Percentiles rank a stretch among this genome's conserved stretches.
phyloP scores from a whole-genome alignment of 2,329 filamentous ascomycete genomes.

The Pseudogymnoascus sp. region DNA sequence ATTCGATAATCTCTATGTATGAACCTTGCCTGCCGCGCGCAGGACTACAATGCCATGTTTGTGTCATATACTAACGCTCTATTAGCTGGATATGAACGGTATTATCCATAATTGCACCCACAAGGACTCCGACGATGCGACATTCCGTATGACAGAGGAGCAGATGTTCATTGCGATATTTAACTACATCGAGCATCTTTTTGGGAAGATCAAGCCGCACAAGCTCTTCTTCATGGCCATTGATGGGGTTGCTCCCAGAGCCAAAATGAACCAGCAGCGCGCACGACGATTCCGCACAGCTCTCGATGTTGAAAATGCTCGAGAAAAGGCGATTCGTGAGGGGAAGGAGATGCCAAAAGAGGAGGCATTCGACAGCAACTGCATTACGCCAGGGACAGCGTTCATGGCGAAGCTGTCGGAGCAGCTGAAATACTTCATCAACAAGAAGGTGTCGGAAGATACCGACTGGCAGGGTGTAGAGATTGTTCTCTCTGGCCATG shows the following conservation, averaged over 20 bases:
- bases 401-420: constrained; percentile 96
- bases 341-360: constrained; percentile 92
- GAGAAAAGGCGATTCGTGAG: constrained; percentile 84
- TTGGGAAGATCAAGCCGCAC: constrained; percentile 97
- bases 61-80: not conserved
- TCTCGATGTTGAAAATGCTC: constrained; percentile 79
- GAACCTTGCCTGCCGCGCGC: constrained; percentile 26
- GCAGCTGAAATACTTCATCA: constrained; percentile 97
- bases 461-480: constrained; percentile 96
- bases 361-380: constrained; percentile 96
- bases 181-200: constrained; percentile 98
- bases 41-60: not conserved
- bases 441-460: constrained; percentile 97
- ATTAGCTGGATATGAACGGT: constrained; percentile 83
- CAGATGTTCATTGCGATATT: constrained; percentile 99
- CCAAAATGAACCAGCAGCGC: constrained; percentile 99
- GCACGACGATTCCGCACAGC: constrained; percentile 92
- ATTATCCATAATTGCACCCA: constrained; percentile 99
- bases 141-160: constrained; percentile 90
- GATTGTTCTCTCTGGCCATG: constrained; percentile 92
- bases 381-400: constrained; percentile 93
- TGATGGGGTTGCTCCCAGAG: constrained; percentile 91
- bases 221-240: constrained; percentile 99
- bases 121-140: constrained; percentile 87
- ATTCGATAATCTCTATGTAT: constrained; percentile 90